These are phyloP conservation scores for Acanthochlamys bracteata DNA, from an alignment of 106 monocot genomes.

Conservation along the genomic window DNA sequence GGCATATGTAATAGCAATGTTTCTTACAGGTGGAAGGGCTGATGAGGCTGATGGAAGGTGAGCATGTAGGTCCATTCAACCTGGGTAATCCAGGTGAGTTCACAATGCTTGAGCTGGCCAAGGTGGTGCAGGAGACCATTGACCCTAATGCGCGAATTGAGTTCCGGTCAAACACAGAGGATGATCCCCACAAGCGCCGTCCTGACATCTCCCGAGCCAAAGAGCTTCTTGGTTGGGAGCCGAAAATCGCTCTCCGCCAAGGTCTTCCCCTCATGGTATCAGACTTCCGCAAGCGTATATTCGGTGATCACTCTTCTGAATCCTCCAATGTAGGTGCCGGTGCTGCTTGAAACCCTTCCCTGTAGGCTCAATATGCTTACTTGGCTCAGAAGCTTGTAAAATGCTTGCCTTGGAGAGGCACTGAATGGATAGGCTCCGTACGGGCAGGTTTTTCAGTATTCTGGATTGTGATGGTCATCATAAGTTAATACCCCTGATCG, in stretches of 20 bases:
- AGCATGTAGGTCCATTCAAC: conserved; percentile 92
- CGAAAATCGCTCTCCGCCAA: conserved; percentile 46
- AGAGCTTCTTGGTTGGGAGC: conserved; percentile 72
- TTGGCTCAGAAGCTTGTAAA: too few species aligned
- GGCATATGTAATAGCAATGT: not conserved
- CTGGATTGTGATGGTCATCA: too few species aligned
- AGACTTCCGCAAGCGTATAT: conserved; percentile 74
- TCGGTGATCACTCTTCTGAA: conserved; percentile 31
- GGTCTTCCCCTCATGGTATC: conserved; percentile 80
- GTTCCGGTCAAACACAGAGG: conserved; percentile 70
- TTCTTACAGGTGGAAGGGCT: conserved; percentile 51
- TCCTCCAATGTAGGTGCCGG: not conserved
- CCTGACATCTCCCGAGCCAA: conserved; percentile 79
- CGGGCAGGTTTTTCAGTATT: too few species aligned
- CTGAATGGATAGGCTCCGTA: too few species aligned
- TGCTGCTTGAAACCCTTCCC: not conserved
- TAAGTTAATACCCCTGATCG: not conserved
- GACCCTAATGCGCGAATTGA: conserved; percentile 64
- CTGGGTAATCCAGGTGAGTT: conserved; percentile 95
- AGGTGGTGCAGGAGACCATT: conserved; percentile 82
- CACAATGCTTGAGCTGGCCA: conserved; percentile 92
- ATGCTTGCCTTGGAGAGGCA: too few species aligned
- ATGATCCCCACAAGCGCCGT: conserved; percentile 84
- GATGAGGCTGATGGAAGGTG: conserved; percentile 79
- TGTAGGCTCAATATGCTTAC: not conserved